Evolutionary conservation across 768 basidiomycete genomes (phyloP), one percentile per base, ranked within the genome.

Genomic region (Lentinula boryana): DNA sequence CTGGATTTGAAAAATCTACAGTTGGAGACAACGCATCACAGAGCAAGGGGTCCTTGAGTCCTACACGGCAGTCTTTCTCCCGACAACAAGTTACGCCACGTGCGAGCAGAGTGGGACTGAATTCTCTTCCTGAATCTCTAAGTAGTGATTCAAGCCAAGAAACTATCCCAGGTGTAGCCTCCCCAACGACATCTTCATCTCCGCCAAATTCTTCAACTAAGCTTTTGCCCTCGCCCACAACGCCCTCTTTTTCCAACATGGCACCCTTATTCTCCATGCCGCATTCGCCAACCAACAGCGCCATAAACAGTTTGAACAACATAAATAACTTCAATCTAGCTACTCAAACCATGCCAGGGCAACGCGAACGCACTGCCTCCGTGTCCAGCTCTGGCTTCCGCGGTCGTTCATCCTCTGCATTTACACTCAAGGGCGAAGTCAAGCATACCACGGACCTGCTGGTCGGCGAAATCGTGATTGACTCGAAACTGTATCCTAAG

Each of bases 381-480:
- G 50, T 35, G 12, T 51, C 58, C 9, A 40, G 23, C 33, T 59
- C 58, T 15, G 48, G 31, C 23, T 43, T 62, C 33, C 68, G 79
- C 33, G 76, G 76, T 31, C 71, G 80, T 2, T 70, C 81, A 9
- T 78, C 83, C 4, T 84, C 86, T 8, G 83, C 81, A 33, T 88
- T 89, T 66, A 86, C 82, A 3, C 60, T 78, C 50, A 85, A 84
- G 53, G 85, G 84, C 43, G 86, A 86, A 66, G 78, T 87, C 60
- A 80, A 78, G 59, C 77, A 80, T 48, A 74, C 78, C n/a, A 79
- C 80, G 56, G 92, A 96, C 69, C 72, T 93, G 50, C 72, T 93
- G 18, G 83, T 94, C 16, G 83, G 83, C 2, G 94, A 96, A 72
- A 68, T 94, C 33, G 82, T 93, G 31, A 79, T 93, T 31, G 92